A percentile compares a stretch with the other conserved stretches of the same genome.
These are phyloP conservation scores for Nigrograna mackinnonii DNA, from an alignment of 2,329 filamentous ascomycete species.

Conservation along the genomic window DNA sequence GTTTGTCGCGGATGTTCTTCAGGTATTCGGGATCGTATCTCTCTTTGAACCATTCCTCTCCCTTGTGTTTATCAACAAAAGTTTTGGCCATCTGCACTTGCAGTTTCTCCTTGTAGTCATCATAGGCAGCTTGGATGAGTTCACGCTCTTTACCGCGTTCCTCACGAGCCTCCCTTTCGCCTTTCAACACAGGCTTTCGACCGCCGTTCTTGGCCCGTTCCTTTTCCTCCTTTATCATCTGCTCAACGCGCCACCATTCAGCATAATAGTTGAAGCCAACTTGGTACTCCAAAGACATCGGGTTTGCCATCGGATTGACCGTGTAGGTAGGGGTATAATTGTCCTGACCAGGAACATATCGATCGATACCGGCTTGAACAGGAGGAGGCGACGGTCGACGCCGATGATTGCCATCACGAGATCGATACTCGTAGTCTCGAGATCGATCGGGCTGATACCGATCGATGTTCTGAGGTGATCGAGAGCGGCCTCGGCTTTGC, in stretches of 20 bases:
- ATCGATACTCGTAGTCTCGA: slow-evolving; percentile 69
- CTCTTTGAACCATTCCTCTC: slow-evolving; percentile 97
- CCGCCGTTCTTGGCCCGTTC: slow-evolving; percentile 72
- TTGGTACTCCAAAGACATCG: slow-evolving; percentile 73
- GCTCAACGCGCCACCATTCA: slow-evolving; percentile 84
- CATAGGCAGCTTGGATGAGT: slow-evolving; percentile 73
- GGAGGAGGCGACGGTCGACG: slow-evolving; percentile 63
- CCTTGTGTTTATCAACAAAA: slow-evolving; percentile 91
- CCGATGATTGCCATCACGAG: slow-evolving; percentile 62
- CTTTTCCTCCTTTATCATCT: slow-evolving; percentile 80
- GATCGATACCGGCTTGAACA: slow-evolving; percentile 73
- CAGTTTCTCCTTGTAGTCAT: slow-evolving; percentile 67
- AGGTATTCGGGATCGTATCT: slow-evolving; percentile 85
- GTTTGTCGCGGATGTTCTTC: slow-evolving; percentile 71
- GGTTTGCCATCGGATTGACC: slow-evolving; percentile 72
- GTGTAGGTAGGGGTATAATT: slow-evolving; percentile 53
- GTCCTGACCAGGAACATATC: slow-evolving; percentile 80
- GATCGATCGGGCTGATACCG: slow-evolving; percentile 74
- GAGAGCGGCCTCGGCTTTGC: slow-evolving; percentile 59
- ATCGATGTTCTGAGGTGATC: slow-evolving; percentile 73
- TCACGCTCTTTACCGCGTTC: slow-evolving; percentile 79
- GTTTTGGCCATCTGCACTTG: slow-evolving; percentile 77
- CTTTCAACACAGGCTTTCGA: slow-evolving; percentile 66
- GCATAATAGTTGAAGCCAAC: slow-evolving; percentile 86
- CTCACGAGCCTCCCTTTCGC: slow-evolving; percentile 68